Conservation (phyloP, 2,329 filamentous ascomycete species). For the Claviceps humidiphila region DNA sequence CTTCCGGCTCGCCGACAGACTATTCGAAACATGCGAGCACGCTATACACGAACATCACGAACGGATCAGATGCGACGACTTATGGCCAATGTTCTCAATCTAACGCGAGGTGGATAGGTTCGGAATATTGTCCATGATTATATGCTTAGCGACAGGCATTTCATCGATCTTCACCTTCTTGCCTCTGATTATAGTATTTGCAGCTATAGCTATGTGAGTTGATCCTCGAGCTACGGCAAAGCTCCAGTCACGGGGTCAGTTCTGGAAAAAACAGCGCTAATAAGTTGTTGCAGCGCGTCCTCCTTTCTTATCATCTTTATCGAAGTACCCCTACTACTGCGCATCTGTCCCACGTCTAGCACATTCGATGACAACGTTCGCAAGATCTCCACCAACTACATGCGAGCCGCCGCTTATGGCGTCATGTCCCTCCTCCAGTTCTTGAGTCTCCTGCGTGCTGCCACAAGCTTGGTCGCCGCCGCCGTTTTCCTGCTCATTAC, state of each 20-base stretch:
- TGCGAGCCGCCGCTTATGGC: conserved; percentile 78
- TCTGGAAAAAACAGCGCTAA: neutral
- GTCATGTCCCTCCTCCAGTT: conserved; percentile 75
- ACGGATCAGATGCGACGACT: neutral
- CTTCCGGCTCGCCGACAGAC: neutral
- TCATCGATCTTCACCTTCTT: conserved; percentile 50
- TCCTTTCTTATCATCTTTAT: conserved; percentile 68
- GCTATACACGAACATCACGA: neutral
- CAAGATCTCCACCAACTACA: conserved; percentile 89
- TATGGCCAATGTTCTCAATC: neutral
- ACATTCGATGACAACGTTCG: conserved; percentile 84
- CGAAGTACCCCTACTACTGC: conserved; percentile 85
- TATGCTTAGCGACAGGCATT: conserved; percentile 57
- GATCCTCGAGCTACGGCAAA: neutral
- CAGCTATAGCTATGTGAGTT: conserved; percentile 40
- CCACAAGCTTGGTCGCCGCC: conserved; percentile 70
- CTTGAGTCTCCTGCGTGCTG: conserved; percentile 53
- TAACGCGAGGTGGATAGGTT: conserved; percentile 34
- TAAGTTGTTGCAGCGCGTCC: conserved; percentile 39
- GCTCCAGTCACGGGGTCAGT: neutral
- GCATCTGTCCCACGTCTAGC: conserved; percentile 90
- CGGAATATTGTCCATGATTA: conserved; percentile 56
- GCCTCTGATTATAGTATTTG: conserved; percentile 35
- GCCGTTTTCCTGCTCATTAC: conserved; percentile 71
- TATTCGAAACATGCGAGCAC: neutral